Evolutionary conservation across 2,329 filamentous ascomycete genomes (phyloP).

Genomic region (Colletotrichum sp.): DNA sequence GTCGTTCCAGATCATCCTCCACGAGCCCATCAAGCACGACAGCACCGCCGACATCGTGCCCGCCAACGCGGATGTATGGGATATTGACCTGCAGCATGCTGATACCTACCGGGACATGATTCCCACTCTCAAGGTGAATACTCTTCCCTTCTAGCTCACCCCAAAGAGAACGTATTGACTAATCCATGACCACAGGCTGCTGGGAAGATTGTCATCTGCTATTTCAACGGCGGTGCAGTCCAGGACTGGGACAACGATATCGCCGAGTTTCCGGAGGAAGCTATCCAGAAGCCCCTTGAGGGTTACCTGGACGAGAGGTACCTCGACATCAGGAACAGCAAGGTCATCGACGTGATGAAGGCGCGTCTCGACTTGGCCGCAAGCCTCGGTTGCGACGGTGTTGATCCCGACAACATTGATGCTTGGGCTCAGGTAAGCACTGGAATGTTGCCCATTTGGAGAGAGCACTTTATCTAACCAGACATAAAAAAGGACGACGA

Average conservation of each 20-base stretch:
- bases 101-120: slow-evolving; percentile 29
- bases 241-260: slow-evolving; percentile 30
- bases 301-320: slow-evolving; percentile 32
- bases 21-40: slow-evolving; percentile 32
- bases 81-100: slow-evolving; percentile 34
- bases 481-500: slow-evolving; percentile 19
- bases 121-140: slow-evolving; percentile 30
- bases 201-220: slow-evolving; percentile 36
- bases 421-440: slow-evolving; percentile 27
- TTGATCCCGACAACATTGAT: slow-evolving; percentile 40
- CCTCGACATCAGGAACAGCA: slow-evolving; percentile 28
- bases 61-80: slow-evolving; percentile 30
- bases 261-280: slow-evolving; percentile 25
- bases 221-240: slow-evolving; percentile 36
- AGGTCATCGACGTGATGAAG: slow-evolving; percentile 34
- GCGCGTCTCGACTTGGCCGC: slow-evolving; percentile 30
- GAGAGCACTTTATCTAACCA: background rate
- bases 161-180: no score
- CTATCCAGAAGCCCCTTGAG: slow-evolving; percentile 28
- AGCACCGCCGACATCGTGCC: slow-evolving; percentile 28
- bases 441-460: background rate
- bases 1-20: slow-evolving; percentile 34
- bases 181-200: background rate
- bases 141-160: background rate
- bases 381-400: slow-evolving; percentile 34